Percentiles rank a stretch among this genome's conserved stretches.
Conservation (phyloP, 805 yeast species). For the Brettanomyces custersianus region DNA sequence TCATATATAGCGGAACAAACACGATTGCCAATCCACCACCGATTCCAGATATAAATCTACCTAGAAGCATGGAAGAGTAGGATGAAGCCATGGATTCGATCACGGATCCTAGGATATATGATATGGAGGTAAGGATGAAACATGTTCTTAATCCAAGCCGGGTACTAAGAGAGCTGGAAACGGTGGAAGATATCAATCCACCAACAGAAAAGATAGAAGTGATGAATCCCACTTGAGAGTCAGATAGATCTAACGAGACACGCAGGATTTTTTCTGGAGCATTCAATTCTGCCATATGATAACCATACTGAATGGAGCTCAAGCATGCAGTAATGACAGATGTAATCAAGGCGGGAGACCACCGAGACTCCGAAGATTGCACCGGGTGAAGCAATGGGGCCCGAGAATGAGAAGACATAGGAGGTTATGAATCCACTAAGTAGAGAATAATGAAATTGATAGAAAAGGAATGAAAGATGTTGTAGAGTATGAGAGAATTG, state of each 20-base stretch:
- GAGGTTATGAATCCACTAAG: background rate
- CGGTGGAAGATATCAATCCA: constrained; percentile 66
- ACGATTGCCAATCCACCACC: constrained; percentile 88
- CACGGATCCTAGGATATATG: constrained; percentile 54
- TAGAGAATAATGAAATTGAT: background rate
- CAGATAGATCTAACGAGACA: constrained; percentile 14
- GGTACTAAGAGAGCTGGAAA: constrained; percentile 60
- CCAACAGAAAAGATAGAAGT: constrained; percentile 80
- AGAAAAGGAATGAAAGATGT: too few relatives aligned
- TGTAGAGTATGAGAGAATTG: too few relatives aligned
- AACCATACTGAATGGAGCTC: constrained; percentile 85
- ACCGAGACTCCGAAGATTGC: constrained; percentile 1
- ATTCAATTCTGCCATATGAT: constrained; percentile 89
- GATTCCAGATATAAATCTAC: constrained; percentile 72
- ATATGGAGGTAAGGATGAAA: constrained; percentile 39
- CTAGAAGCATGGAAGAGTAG: constrained; percentile 40
- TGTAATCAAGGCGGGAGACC: constrained; percentile 29
- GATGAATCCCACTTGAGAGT: constrained; percentile 56
- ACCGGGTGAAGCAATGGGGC: background rate
- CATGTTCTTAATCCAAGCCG: constrained; percentile 52
- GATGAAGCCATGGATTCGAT: constrained; percentile 44
- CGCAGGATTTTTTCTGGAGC: constrained; percentile 67
- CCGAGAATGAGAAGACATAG: background rate
- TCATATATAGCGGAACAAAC: constrained; percentile 71
- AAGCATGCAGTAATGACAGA: constrained; percentile 55